These are phyloP conservation scores for Teratosphaeria epicoccoides DNA, from an alignment of 2,329 filamentous ascomycete genomes.

Conservation along the genomic window DNA sequence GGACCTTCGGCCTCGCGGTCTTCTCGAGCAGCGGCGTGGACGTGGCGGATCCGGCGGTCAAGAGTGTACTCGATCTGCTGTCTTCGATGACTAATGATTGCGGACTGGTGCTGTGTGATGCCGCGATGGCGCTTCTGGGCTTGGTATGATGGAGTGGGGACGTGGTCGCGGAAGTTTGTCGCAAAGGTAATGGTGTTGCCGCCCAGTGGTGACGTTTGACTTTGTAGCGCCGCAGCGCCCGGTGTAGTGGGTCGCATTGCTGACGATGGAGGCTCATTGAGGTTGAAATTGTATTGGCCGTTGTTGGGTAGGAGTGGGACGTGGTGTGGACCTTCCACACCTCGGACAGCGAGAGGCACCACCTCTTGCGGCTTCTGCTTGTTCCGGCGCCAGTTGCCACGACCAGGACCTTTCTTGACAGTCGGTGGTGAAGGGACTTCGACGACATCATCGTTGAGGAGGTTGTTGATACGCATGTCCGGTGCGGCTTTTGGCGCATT, in stretches of 20 bases:
- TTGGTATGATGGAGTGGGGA: conserved; percentile 25
- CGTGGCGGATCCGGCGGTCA: conserved; percentile 58
- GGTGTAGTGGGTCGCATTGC: conserved; percentile 9
- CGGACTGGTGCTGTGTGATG: conserved; percentile 70
- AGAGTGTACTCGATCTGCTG: conserved; percentile 75
- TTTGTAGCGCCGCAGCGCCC: conserved; percentile 3
- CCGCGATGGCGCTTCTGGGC: conserved; percentile 52
- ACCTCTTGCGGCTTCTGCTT: conserved; percentile 14
- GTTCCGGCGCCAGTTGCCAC: conserved; percentile 40
- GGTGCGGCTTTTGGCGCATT: conserved; percentile 26
- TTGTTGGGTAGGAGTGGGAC: conserved; percentile 26
- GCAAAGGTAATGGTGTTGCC: conserved; percentile 15
- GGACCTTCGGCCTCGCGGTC: conserved; percentile 53
- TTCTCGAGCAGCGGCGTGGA: conserved; percentile 55
- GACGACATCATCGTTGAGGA: conserved; percentile 34
- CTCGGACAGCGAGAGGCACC: conserved; percentile 6
- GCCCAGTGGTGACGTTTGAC: conserved; percentile 4
- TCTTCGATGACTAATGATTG: conserved; percentile 66
- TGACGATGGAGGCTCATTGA: conserved; percentile 13
- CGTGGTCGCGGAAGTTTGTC: conserved; percentile 17
- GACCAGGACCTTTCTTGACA: conserved; percentile 35
- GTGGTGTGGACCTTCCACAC: conserved; percentile 19
- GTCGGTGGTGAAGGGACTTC: conserved; percentile 19
- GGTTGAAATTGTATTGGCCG: conserved; percentile 17
- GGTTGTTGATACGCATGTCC: conserved; percentile 40